phyloP scores from a whole-genome alignment of 2,329 filamentous ascomycete species.

The Rhexocercosporidium sp. region DNA sequence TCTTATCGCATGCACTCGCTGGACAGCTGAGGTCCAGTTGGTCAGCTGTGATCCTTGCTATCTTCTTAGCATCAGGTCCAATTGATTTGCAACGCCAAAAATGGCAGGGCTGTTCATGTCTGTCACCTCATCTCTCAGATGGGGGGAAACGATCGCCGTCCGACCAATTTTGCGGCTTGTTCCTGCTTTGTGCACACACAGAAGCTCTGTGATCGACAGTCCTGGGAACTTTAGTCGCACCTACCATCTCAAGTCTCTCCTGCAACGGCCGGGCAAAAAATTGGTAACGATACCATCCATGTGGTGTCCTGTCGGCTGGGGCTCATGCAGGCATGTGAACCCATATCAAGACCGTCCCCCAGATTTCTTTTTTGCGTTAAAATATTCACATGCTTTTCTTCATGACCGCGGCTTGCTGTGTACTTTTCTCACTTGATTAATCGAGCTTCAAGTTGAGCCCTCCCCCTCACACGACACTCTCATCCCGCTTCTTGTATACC shows the following conservation, averaged over 20 bases:
- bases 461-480: background rate
- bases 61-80: conserved; percentile 3
- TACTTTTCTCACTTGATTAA: background rate
- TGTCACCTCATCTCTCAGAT: conserved; percentile 8
- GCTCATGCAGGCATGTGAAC: conserved; percentile 9
- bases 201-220: conserved; percentile 7
- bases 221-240: background rate
- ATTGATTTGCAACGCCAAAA: background rate
- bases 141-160: conserved; percentile 3
- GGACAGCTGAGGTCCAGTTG: background rate
- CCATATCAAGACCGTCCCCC: conserved; percentile 5
- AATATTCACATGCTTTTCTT: conserved; percentile 4
- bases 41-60: conserved; percentile 1
- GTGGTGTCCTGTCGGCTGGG: background rate
- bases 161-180: conserved; percentile 9
- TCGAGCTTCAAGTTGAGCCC: background rate
- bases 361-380: background rate
- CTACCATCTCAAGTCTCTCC: background rate
- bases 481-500: background rate
- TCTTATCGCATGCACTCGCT: background rate
- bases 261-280: background rate
- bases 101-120: background rate
- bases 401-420: background rate
- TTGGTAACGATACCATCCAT: background rate
- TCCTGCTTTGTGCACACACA: background rate